Evolutionary conservation across 257 asterid species (phyloP).

Genomic region (Lithospermum erythrorhizon): DNA sequence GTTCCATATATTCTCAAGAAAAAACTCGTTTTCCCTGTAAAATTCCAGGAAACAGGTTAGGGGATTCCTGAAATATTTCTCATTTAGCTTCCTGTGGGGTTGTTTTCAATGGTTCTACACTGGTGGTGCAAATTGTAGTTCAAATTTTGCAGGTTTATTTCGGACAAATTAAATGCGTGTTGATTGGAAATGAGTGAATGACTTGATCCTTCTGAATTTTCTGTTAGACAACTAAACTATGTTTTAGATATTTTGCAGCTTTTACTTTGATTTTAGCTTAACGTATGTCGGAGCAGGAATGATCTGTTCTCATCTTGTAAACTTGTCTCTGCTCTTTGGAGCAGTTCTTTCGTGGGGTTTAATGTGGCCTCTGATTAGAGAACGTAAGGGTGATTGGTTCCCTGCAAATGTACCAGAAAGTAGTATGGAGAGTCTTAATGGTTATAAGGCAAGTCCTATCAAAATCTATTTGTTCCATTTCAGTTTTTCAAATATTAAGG

Average conservation of each 20-base stretch:
- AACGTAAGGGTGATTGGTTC: background rate
- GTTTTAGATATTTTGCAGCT: background rate
- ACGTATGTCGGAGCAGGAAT: background rate
- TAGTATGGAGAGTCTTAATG: background rate
- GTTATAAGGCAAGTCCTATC: background rate
- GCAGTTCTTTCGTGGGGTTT: background rate
- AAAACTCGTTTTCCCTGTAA: background rate
- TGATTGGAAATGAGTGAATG: background rate
- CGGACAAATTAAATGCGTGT: background rate
- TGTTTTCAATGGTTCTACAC: background rate
- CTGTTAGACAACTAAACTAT: background rate
- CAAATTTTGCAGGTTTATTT: background rate
- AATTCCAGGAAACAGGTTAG: background rate
- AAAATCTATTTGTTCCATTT: no score
- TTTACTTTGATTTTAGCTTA: background rate
- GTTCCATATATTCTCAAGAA: background rate
- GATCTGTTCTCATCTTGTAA: background rate
- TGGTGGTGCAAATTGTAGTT: background rate
- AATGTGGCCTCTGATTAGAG: background rate
- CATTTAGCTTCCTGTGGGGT: background rate
- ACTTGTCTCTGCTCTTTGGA: background rate
- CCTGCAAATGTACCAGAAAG: background rate
- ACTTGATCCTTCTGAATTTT: no score
- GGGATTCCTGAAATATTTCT: background rate
- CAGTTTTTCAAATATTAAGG: no score